Conservation (phyloP, 2,329 filamentous ascomycete genomes). For the Talaromyces sp. region DNA sequence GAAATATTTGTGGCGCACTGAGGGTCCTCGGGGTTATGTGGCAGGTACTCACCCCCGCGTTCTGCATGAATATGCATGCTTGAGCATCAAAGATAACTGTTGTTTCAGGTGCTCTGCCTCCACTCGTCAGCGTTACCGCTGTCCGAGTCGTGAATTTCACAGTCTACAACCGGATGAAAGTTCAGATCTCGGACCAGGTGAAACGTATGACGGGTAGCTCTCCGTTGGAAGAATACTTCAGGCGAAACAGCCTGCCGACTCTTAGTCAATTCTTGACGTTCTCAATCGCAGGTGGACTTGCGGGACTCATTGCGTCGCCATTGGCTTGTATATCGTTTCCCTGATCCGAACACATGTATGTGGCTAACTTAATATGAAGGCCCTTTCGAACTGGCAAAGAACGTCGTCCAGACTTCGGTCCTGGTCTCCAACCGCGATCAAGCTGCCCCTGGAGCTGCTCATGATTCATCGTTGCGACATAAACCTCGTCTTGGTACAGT, state of each 20-base stretch:
- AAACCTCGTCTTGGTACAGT: conserved; percentile 47
- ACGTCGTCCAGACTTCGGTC: conserved; percentile 53
- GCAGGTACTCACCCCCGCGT: no score
- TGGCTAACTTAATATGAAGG: conserved; percentile 22
- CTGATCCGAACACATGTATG: neutral
- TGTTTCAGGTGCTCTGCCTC: conserved; percentile 45
- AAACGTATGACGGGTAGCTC: conserved; percentile 45
- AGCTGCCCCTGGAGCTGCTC: conserved; percentile 38
- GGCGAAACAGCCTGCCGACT: conserved; percentile 46
- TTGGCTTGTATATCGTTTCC: neutral
- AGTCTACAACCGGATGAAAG: conserved; percentile 49
- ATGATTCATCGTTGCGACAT: conserved; percentile 37
- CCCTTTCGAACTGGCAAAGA: conserved; percentile 53
- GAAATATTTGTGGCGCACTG: conserved; percentile 50
- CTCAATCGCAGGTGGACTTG: conserved; percentile 44
- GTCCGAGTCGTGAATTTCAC: conserved; percentile 51
- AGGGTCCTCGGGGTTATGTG: conserved; percentile 51
- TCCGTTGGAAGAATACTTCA: conserved; percentile 45
- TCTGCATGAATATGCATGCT: no score
- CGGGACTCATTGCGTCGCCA: conserved; percentile 32
- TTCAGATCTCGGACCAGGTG: conserved; percentile 43
- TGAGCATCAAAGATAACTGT: no score
- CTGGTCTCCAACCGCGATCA: conserved; percentile 46
- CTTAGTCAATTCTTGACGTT: conserved; percentile 47
- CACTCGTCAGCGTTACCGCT: conserved; percentile 48